phyloP scores from a whole-genome alignment of 2,329 filamentous ascomycete genomes.

The Macrophomina pseudophaseolina region DNA sequence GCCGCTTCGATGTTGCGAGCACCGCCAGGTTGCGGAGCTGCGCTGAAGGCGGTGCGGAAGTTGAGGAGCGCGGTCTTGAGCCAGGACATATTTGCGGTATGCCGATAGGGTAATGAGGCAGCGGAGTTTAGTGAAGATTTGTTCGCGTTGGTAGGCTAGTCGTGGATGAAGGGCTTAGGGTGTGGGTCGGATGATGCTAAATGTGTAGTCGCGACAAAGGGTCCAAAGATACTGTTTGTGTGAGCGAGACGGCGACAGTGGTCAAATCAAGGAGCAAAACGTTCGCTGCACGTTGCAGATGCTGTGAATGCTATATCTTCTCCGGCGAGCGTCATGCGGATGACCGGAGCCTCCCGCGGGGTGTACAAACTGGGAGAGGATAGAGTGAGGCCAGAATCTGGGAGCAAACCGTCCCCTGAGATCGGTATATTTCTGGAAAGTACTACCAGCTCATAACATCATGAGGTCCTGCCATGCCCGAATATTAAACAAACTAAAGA shows the following conservation, averaged over 20 bases:
- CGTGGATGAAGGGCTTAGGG: background rate
- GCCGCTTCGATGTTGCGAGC: conserved; percentile 1
- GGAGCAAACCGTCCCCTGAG: background rate
- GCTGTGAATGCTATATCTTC: background rate
- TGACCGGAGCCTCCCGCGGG: background rate
- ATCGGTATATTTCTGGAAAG: background rate
- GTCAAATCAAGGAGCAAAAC: background rate
- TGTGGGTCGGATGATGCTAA: background rate
- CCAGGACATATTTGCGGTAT: conserved; percentile 10
- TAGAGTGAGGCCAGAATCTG: background rate
- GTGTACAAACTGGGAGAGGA: background rate
- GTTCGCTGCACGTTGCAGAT: background rate
- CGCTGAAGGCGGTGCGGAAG: conserved; percentile 8
- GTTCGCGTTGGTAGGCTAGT: background rate
- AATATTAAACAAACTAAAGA: background rate
- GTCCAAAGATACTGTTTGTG: background rate
- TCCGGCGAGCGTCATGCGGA: background rate
- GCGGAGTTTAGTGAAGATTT: background rate
- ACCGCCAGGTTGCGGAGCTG: background rate
- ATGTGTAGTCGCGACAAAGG: background rate
- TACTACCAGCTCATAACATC: conserved; percentile 18
- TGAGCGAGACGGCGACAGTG: background rate
- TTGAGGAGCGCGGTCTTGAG: background rate
- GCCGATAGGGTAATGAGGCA: background rate
- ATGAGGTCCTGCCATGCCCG: conserved; percentile 16